Base-by-base conservation (phyloP, 345 rosid genomes). In the Lumnitzera racemosa region DNA sequence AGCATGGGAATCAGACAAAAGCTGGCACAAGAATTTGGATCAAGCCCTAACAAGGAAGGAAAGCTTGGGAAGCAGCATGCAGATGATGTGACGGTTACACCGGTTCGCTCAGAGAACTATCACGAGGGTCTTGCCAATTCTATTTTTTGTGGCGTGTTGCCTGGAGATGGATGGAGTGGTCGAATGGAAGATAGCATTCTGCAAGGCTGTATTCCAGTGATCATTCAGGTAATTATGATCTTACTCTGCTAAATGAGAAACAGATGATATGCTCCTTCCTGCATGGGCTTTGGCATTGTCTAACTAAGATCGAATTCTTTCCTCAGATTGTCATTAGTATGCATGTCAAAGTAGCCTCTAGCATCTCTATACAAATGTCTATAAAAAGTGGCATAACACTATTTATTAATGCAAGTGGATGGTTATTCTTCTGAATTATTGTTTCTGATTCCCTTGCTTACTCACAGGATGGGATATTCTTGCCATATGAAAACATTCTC, bases 91-190 rank as follows among this genome's bases (percentile, higher is more conserved):
- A 74, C 74, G 57, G 95, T 94, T 61, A 90, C 90, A 52, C 78
- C 83, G 10, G 54, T 67, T 23, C 97, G 91, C 68, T 61, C 91
- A 63, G 74, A 67, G 23, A 71, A 79, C 59, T 90, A 94, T 77
- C 91, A 81, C 8, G 74, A 64, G 58, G 96, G 76, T 64, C 67
- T 94, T 66, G 90, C 97, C 24, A 81, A 72, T 72, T 94, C 99
- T 61, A 47, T 84, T 63, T 94, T 94, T 67, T 90, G 99, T 61
- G 99, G 97, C 41, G 99, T 81, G 11, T 68, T 94, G 67, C 99
- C 99, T 56, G 99, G 99, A 70, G 99, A 94, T 81, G 99, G 99
- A 56, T 94, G 97, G 99, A 94, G 99, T 80, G 97, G 99, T 58
- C 91, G 97, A 13, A 87, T 90, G 96, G 99, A 94, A 86, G 99